Percentiles rank a stretch among this genome's conserved stretches.
Evolutionary conservation across 208 protist genomes (phyloP).

Genomic region (Endotrypanum monterogeii): DNA sequence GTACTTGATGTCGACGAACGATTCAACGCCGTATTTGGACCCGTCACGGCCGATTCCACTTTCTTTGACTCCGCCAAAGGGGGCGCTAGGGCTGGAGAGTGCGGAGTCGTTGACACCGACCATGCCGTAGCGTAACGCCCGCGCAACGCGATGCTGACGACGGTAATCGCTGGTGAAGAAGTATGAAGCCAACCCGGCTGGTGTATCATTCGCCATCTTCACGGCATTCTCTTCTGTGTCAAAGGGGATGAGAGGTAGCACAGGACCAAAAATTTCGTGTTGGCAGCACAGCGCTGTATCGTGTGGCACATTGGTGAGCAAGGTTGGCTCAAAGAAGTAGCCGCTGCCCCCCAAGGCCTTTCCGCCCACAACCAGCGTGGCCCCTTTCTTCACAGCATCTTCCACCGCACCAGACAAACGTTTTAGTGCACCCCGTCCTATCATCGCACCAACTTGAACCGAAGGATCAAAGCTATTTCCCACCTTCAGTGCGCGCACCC

Average conservation of each 20-base stretch:
- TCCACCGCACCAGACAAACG: constrained; percentile 50
- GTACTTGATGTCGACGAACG: constrained; percentile 87
- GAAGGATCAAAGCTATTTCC: constrained; percentile 70
- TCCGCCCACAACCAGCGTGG: constrained; percentile 69
- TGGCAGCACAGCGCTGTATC: constrained; percentile 60
- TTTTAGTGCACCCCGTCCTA: constrained; percentile 44
- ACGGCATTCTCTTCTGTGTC: constrained; percentile 73
- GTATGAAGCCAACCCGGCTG: constrained; percentile 77
- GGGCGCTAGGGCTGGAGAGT: constrained; percentile 57
- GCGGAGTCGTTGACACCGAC: constrained; percentile 80
- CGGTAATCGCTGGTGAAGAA: constrained; percentile 81
- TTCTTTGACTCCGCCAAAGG: constrained; percentile 93
- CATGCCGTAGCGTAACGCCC: constrained; percentile 82
- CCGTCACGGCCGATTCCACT: constrained; percentile 89
- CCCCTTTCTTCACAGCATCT: constrained; percentile 71
- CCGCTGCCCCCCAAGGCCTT: constrained; percentile 40
- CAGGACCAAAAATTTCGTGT: constrained; percentile 92
- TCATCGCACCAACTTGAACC: constrained; percentile 70
- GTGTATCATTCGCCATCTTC: constrained; percentile 74
- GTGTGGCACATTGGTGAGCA: constrained; percentile 70
- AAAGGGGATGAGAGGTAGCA: constrained; percentile 80
- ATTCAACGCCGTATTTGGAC: constrained; percentile 90
- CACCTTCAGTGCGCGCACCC: constrained; percentile 51
- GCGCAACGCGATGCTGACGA: constrained; percentile 56
- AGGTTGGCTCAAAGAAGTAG: constrained; percentile 88